Percentiles rank a stretch among this genome's conserved stretches.
phyloP scores from a whole-genome alignment of 306 rosid genomes.

The Malus orientalis region DNA sequence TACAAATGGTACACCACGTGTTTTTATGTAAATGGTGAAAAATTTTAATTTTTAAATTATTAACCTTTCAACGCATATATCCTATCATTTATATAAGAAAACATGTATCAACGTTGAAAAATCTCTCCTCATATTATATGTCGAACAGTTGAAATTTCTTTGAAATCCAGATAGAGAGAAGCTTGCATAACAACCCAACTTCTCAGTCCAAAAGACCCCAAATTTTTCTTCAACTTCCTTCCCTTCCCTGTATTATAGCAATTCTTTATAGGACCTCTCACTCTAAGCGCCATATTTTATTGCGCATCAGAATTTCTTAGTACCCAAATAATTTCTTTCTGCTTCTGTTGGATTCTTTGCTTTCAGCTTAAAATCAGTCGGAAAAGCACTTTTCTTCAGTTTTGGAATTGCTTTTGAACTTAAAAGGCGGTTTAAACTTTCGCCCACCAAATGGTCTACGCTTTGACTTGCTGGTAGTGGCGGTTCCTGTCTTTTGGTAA shows the following conservation, averaged over 20 bases:
- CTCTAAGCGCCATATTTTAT: background rate
- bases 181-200: too few species aligned
- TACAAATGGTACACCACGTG: too few species aligned
- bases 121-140: background rate
- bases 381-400: background rate
- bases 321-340: background rate
- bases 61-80: too few species aligned
- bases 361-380: background rate
- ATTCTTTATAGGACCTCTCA: background rate
- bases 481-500: background rate
- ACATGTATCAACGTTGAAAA: too few species aligned
- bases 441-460: constrained; percentile 8
- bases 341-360: background rate
- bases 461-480: constrained; percentile 13
- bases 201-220: background rate
- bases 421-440: background rate
- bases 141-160: background rate
- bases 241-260: background rate
- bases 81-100: accelerated
- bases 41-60: too few species aligned
- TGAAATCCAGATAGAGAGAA: background rate
- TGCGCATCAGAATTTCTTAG: background rate
- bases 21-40: too few species aligned
- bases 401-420: background rate
- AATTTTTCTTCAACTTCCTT: background rate